Evolutionary conservation across 2,329 filamentous ascomycete genomes (phyloP), one percentile per base, ranked within the genome.

Genomic region (Clarireedia sp.): DNA sequence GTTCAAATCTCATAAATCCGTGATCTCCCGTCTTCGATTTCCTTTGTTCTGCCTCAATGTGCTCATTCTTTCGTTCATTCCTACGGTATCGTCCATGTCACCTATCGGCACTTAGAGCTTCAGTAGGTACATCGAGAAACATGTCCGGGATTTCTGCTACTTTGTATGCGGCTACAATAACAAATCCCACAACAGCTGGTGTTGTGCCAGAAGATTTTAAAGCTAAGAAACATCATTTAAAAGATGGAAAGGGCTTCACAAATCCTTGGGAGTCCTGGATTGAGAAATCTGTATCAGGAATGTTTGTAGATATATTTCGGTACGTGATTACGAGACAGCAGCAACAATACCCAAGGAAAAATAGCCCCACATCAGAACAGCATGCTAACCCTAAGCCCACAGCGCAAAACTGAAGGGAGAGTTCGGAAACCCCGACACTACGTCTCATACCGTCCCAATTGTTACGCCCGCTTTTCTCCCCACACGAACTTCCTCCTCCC

Each of bases 381-480:
- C 56, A 53, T 24, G 19, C 19, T 43, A 5, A 29, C 37, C 21
- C 37, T 46, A 24, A 55, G 19, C 10, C 23, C 40, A 2, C 37
- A 54, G 50, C 37, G 49, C 37, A 21, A 55, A 54, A 44, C 3
- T 68, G 19, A 59, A 62, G 40, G 65, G 66, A 23, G 58, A 58
- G 19, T 17, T 61, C 2, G 62, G 63, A 48, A 57, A 23, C 5
- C 83, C 83, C 12, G 78, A 85, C 60, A 85, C 81, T 1, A 81
- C 78, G 2, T 79, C 81, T 6, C 81, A 82, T 2, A 83, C 81
- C 0, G 79, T 86, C 2, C 72, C 78, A 2, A 77, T 87, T n/a
- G 75, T 70, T 29, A 76, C 74, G 50, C 83, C 84, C 2, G 67
- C 70, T 16, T 87, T 87, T 67, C 74, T 85, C 38, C 71, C 78